phyloP scores from a whole-genome alignment of 2,329 filamentous ascomycete genomes.

The Aspergillus niger region DNA sequence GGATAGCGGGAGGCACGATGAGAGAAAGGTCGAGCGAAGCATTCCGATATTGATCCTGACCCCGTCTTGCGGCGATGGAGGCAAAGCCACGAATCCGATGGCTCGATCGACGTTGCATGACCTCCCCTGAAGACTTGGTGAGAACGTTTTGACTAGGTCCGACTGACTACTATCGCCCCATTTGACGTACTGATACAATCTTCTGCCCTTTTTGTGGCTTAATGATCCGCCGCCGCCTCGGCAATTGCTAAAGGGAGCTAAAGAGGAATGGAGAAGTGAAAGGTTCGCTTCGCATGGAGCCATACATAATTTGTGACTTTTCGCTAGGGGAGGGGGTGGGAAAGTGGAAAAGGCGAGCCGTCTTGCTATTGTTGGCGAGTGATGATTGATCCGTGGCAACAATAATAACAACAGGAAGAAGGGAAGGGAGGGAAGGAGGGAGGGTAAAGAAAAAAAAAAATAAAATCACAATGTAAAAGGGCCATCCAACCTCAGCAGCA shows the following conservation, averaged over 20 bases:
- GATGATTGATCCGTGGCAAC: conserved; percentile 5
- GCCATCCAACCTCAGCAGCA: not conserved
- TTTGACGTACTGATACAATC: not conserved
- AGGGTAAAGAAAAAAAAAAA: not conserved
- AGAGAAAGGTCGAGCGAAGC: not conserved
- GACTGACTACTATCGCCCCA: conserved; percentile 5
- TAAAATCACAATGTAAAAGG: not conserved
- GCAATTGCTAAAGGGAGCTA: conserved; percentile 3
- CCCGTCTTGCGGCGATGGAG: not conserved
- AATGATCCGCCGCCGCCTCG: conserved; percentile 16
- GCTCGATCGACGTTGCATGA: conserved; percentile 40
- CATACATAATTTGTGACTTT: not conserved
- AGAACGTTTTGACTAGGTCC: conserved; percentile 5
- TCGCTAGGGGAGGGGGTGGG: not conserved
- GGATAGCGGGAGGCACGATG: not conserved
- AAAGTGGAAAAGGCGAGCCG: not conserved
- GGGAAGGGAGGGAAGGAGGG: too few relatives aligned
- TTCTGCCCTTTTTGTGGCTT: conserved; percentile 6
- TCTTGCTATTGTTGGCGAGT: not conserved
- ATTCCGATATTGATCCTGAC: conserved; percentile 4
- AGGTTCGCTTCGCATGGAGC: not conserved
- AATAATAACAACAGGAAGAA: not conserved
- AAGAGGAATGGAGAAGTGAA: not conserved
- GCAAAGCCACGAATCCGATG: conserved; percentile 12
- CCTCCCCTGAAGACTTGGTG: conserved; percentile 24